Base-by-base conservation (phyloP, 805 yeast genomes). In the Candida lessepsii region DNA sequence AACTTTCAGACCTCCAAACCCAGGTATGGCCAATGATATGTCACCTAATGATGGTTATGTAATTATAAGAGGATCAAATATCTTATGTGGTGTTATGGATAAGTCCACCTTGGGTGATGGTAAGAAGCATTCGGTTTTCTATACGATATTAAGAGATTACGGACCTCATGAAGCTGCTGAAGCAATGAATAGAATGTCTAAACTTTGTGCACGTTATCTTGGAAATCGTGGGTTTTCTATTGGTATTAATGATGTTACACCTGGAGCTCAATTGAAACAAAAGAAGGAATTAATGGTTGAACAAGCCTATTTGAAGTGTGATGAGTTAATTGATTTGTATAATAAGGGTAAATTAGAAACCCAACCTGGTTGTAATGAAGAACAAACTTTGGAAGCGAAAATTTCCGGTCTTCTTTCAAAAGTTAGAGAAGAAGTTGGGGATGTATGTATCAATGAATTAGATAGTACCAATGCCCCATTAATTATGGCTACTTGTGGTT, bases 181-280 rank as follows among this genome's bases (percentile, higher is more conserved):
- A 18, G 96, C 98, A 5, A 93, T 93, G 99, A 91, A 95, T 63
- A 75, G 99, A 60, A 90, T 93, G 98, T 96, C 99, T n/a, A 95
- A 95, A 65, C 67, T 95, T 53, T 90, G 98, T 73, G 98, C 99
- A 1, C 73, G 99, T 55, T 93, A 67, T 61, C 71, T 93, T 56
- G 99, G 98, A 45, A 87, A 90, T 56, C 74, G 97, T 41, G 99
- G 99, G 0, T 93, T 93, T 55, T 88, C 96, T 1, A 95, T 93
- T 58, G 99, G 99, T 65, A 90, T 93, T 53, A 84, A 83, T 52
- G 99, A 93, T 65, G 99, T 93, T 29, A 93, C 96, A 2, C 99
- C 99, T 1, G 96, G 95, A 23, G 65, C 60, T 7, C 83, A 83
- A 37, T 76, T 93, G 61, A 85, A 78, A 50, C 63, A 67, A 20